Evolutionary conservation across 164 flowering plant genomes (phyloP).

Genomic region (Berberis vulgaris): DNA sequence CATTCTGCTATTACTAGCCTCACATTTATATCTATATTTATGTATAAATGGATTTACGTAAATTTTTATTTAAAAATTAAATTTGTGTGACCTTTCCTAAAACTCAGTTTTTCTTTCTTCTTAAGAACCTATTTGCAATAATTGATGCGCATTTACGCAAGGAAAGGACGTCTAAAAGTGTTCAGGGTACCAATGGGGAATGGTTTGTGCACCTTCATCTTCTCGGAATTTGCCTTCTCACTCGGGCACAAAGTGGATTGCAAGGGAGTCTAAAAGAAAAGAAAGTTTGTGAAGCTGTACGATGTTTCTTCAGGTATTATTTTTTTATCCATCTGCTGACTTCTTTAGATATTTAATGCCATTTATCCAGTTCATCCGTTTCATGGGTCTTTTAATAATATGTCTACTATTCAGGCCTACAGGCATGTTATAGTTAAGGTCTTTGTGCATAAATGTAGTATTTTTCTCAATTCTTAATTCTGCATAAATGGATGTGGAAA

Average conservation of each 20-base stretch:
- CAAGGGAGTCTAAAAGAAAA: conserved; percentile 44
- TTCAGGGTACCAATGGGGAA: conserved; percentile 46
- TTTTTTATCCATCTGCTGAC: conserved; percentile 2
- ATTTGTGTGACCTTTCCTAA: not conserved
- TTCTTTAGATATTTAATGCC: not conserved
- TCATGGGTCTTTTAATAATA: not conserved
- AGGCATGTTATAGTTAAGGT: not conserved
- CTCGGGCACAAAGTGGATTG: conserved; percentile 50
- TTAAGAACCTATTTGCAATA: conserved; percentile 43
- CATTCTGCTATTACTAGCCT: not conserved
- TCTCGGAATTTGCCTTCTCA: conserved; percentile 81
- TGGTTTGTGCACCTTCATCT: conserved; percentile 70
- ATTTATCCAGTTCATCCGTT: not conserved
- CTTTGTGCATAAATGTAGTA: too few relatives aligned
- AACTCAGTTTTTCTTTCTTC: conserved; percentile 3
- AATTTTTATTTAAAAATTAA: not conserved
- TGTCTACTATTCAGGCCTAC: not conserved
- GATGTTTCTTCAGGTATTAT: conserved; percentile 83
- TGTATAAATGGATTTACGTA: not conserved
- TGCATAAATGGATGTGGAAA: too few relatives aligned
- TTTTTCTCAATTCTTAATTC: too few relatives aligned
- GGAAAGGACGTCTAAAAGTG: conserved; percentile 49
- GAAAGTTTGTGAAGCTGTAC: conserved; percentile 71
- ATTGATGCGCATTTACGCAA: conserved; percentile 53
- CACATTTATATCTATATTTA: conserved; percentile 1